These are phyloP conservation scores for Tolypocladium tundrense DNA, from an alignment of 2,329 filamentous ascomycete genomes.

Conservation along the genomic window DNA sequence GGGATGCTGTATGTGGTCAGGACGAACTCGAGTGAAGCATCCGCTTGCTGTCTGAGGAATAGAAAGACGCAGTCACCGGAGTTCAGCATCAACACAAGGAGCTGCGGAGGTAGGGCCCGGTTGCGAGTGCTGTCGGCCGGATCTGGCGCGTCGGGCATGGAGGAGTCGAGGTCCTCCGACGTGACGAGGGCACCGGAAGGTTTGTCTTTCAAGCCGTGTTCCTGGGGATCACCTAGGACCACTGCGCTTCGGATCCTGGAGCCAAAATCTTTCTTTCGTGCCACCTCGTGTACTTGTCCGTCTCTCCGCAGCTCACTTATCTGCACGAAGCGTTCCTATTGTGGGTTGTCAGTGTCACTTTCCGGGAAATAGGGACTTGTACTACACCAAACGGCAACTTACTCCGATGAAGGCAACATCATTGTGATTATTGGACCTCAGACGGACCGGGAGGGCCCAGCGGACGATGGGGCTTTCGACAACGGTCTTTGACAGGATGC, in stretches of 20 bases:
- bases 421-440: slow-evolving; percentile 60
- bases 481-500: slow-evolving; percentile 69
- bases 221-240: slow-evolving; percentile 54
- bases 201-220: slow-evolving; percentile 22
- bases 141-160: slow-evolving; percentile 20
- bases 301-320: slow-evolving; percentile 64
- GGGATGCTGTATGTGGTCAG: slow-evolving; percentile 49
- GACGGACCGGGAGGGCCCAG: slow-evolving; percentile 68
- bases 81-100: slow-evolving; percentile 67
- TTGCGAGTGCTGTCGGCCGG: slow-evolving; percentile 1
- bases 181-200: slow-evolving; percentile 20
- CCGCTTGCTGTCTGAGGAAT: slow-evolving; percentile 42
- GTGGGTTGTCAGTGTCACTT: not conserved
- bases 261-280: slow-evolving; percentile 69
- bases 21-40: slow-evolving; percentile 47
- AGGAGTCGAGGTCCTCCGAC: slow-evolving; percentile 27
- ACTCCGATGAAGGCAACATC: slow-evolving; percentile 82
- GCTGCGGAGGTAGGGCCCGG: slow-evolving; percentile 57
- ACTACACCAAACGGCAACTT: slow-evolving; percentile 21
- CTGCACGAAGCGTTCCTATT: slow-evolving; percentile 65
- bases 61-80: slow-evolving; percentile 67
- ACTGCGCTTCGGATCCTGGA: slow-evolving; percentile 69
- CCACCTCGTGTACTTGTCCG: slow-evolving; percentile 64
- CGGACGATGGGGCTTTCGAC: slow-evolving; percentile 65
- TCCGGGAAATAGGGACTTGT: not conserved